These are phyloP conservation scores for Aspergillus calidoustus DNA, from an alignment of 2,329 filamentous ascomycete genomes.

Conservation along the genomic window DNA sequence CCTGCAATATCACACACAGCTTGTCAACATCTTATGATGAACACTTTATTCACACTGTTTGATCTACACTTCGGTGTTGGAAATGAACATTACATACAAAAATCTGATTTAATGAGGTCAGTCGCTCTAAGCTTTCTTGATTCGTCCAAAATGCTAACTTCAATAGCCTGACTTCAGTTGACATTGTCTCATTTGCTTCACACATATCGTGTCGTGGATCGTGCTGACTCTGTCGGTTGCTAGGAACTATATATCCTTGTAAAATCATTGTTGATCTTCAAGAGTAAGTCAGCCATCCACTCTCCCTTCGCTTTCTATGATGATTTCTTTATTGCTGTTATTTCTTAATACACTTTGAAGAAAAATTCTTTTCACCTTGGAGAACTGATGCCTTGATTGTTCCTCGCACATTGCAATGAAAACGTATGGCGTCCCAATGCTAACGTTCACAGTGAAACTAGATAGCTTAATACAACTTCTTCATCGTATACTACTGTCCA, in stretches of 20 bases:
- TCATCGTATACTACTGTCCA: conserved; percentile 7
- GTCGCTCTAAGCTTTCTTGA: conserved; percentile 22
- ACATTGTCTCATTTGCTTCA: conserved; percentile 33
- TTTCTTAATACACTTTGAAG: conserved; percentile 65
- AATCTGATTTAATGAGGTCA: conserved; percentile 74
- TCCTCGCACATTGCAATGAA: conserved; percentile 13
- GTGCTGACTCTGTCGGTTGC: conserved; percentile 33
- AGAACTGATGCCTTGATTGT: conserved; percentile 17
- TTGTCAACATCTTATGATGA: conserved; percentile 63
- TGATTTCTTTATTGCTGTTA: conserved; percentile 68
- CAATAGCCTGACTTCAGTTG: conserved; percentile 48
- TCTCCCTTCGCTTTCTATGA: conserved; percentile 47
- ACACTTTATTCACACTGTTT: conserved; percentile 72
- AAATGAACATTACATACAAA: conserved; percentile 66
- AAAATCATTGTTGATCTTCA: not conserved
- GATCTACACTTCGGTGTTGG: conserved; percentile 58
- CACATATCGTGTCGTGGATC: conserved; percentile 28
- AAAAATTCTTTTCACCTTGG: conserved; percentile 45
- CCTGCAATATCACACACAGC: conserved; percentile 24
- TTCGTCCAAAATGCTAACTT: conserved; percentile 36
- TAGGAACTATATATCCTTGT: conserved; percentile 19
- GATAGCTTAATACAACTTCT: conserved; percentile 12
- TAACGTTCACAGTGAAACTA: conserved; percentile 27
- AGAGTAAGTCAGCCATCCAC: conserved; percentile 29
- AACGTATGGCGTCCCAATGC: conserved; percentile 23